phyloP scores from a whole-genome alignment of 2,329 filamentous ascomycete species.

The Pseudomassariella vexata region DNA sequence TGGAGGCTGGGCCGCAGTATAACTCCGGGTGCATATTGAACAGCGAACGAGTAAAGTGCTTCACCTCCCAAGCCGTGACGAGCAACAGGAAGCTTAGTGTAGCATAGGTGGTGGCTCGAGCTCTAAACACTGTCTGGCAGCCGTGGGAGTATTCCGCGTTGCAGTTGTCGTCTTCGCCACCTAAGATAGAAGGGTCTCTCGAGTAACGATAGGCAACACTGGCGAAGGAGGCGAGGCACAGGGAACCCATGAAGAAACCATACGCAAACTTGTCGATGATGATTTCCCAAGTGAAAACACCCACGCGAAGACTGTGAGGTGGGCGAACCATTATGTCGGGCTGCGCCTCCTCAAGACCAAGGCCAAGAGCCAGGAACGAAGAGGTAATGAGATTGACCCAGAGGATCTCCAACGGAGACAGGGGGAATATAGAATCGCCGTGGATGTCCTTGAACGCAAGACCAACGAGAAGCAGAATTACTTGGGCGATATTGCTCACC shows the following conservation, averaged over 20 bases:
- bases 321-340: slow-evolving; percentile 63
- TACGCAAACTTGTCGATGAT: slow-evolving; percentile 63
- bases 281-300: slow-evolving; percentile 60
- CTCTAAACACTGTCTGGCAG: slow-evolving; percentile 56
- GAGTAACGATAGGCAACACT: slow-evolving; percentile 47
- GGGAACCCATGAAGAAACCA: slow-evolving; percentile 55
- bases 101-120: slow-evolving; percentile 63
- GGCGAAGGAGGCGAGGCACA: slow-evolving; percentile 57
- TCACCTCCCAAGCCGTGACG: slow-evolving; percentile 68
- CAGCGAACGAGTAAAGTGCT: slow-evolving; percentile 63
- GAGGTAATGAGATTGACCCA: slow-evolving; percentile 75
- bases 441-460: slow-evolving; percentile 60
- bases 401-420: slow-evolving; percentile 67
- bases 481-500: slow-evolving; percentile 66
- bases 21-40: slow-evolving; percentile 58
- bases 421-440: slow-evolving; percentile 59
- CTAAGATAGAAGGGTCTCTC: slow-evolving; percentile 44
- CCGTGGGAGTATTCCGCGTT: slow-evolving; percentile 45
- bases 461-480: slow-evolving; percentile 61
- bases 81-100: slow-evolving; percentile 63
- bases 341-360: slow-evolving; percentile 64
- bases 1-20: slow-evolving; percentile 41
- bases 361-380: slow-evolving; percentile 64
- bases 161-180: slow-evolving; percentile 49
- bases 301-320: slow-evolving; percentile 53